Evolutionary conservation across 176 grass and related monocot species (phyloP).

Genomic region (Melocanna baccifera): DNA sequence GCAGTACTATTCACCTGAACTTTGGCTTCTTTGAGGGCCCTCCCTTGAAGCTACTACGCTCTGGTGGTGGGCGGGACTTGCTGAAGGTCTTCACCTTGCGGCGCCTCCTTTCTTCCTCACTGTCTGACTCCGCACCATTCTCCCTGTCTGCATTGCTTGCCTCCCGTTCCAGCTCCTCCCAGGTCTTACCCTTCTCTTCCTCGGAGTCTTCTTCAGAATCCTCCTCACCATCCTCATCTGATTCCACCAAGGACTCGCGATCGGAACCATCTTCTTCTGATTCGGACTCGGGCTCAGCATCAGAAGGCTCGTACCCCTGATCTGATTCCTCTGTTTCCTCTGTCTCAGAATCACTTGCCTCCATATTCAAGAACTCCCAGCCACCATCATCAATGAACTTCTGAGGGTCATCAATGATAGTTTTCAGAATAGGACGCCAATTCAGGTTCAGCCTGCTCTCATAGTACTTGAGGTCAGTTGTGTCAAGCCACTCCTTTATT

Average conservation of each 20-base stretch:
- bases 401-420: constrained; percentile 74
- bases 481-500: constrained; percentile 94
- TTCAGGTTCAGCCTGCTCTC: constrained; percentile 89
- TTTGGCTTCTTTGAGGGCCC: constrained; percentile 43
- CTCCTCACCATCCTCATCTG: constrained; percentile 53
- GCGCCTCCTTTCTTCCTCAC: constrained; percentile 73
- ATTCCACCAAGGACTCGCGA: constrained; percentile 58
- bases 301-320: constrained; percentile 74
- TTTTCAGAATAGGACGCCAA: constrained; percentile 92
- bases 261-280: constrained; percentile 62
- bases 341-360: constrained; percentile 80
- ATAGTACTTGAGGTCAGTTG: constrained; percentile 93
- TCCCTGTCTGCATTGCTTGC: constrained; percentile 76
- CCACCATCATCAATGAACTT: constrained; percentile 85
- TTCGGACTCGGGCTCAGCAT: constrained; percentile 66
- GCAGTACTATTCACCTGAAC: constrained; percentile 30
- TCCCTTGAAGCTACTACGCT: constrained; percentile 52
- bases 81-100: constrained; percentile 54
- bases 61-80: constrained; percentile 41
- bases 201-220: constrained; percentile 74
- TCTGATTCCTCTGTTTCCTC: constrained; percentile 81
- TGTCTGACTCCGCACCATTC: constrained; percentile 71
- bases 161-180: constrained; percentile 87
- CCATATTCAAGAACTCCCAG: constrained; percentile 91
- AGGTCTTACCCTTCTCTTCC: constrained; percentile 93